Base-by-base conservation (phyloP, 2,329 filamentous ascomycete genomes). In the Tolypocladium album region DNA sequence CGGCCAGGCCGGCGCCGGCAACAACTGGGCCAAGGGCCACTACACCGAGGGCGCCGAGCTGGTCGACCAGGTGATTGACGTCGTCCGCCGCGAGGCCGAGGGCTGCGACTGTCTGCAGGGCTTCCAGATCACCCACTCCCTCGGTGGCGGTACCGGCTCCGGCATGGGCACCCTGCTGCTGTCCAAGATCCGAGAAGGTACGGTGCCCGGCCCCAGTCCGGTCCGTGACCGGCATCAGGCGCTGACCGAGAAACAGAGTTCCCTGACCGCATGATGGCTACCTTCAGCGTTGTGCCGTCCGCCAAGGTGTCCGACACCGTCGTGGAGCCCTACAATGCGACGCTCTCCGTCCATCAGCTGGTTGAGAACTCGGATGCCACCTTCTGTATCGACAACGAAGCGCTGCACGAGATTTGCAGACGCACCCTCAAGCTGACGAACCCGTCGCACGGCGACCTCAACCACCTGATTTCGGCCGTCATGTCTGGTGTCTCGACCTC, bases 1-100 rank as follows among this genome's bases (percentile, higher is more conserved):
- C 79, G 94, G 94, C 72, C 94, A 97, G 84, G 97, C 94, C 72
- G 93, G 94, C 85, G 94, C 94, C 78, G 94, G 94, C 82, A 99
- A 99, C 91, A 97, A 97, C 88, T 99, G 94, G 94, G 94, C 94
- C 79, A 99, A 97, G 88, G 94, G 94, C 82, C 94, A 99, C 79
- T 99, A 99, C 86, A 99, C 94, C 67, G 94, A 99, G 84, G 94
- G 94, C 87, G 94, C 94, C 70, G 94, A 99, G 83, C 87, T 97
- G 65, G 94, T 99, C 69, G 94, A 99, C 83, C 86, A 97, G 74
- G 94, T 99, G 69, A 87, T 99, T 70, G 94, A 97, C 76, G 94
- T 99, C 67, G 93, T 99, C 75, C 94, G 94, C 76, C 93, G 94
- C 73, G 94, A 99, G 85, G 93, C 94, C 69, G 94, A 99, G 82